Base-by-base conservation (phyloP, 1,284 basidiomycete species). In the Hypsizygus ulmarius region DNA sequence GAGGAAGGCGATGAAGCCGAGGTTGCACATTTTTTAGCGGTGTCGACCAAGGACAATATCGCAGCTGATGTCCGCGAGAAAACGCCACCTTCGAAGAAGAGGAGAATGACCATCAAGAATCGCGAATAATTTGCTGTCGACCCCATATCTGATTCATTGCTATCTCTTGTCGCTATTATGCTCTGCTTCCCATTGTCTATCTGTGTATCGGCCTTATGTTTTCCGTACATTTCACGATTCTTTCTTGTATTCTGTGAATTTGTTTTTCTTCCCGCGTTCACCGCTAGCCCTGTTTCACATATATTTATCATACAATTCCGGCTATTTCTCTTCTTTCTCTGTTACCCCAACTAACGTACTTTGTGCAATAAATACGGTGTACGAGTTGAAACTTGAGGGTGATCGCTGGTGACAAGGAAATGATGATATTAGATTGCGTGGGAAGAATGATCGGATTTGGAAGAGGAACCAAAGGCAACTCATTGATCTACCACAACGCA, bases 1-100 rank as follows among this genome's bases (percentile, higher is more conserved):
- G 55, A 54, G 38, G 50, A 47, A 46, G 35, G 38, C 16, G 66
- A 72, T 41, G 69, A 69, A 44, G 61, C 62, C 12, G 64, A 67
- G 45, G 65, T 67, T 8, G 61, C 58, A 43, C 58, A 49, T 43
- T 59, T 60, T 30, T 55, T 66, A 29, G 56, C 55, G 37, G 43
- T 36, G 32, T 39, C 49, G n/a, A 62, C 55, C 28, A 55, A 49
- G 43, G 43, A 57, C 49, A 27, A 51, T 50, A 30, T 45, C 44
- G 40, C 12, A 25, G 35, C 37, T n/a, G 47, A 44, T 32, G 43
- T 51, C 15, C 28, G 53, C 33, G 49, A 67, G 57, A 43, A 58
- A n/a, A 68, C 66, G 14, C 76, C 77, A 5, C 75, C 73, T 8
- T 54, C 64, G 45, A 80, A 78, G 66, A 75, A 68, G 55, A 69